Evolutionary conservation across 192 early-diverging fungal species (phyloP).

Genomic region (Podila horticola): DNA sequence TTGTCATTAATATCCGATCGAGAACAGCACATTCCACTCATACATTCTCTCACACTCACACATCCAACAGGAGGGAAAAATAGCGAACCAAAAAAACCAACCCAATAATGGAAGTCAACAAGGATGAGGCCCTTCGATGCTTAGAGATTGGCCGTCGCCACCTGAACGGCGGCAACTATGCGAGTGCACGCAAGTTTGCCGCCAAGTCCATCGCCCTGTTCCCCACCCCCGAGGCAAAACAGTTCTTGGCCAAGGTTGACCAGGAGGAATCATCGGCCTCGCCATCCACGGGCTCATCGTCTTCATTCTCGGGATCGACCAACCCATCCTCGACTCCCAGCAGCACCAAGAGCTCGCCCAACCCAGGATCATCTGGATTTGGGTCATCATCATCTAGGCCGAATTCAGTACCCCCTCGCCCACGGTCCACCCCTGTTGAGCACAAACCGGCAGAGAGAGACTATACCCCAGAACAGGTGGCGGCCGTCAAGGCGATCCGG

Average conservation of each 20-base stretch:
- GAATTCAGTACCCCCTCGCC: slow-evolving; percentile 11
- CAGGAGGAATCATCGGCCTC: slow-evolving; percentile 9
- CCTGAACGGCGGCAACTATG: slow-evolving; percentile 70
- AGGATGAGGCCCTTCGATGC: slow-evolving; percentile 86
- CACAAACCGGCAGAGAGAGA: slow-evolving; percentile 59
- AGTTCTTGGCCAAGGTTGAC: slow-evolving; percentile 62
- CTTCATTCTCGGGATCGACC: slow-evolving; percentile 26
- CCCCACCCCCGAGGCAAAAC: slow-evolving; percentile 73
- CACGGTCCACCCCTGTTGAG: slow-evolving; percentile 24
- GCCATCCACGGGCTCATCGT: slow-evolving; percentile 17
- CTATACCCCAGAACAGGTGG: slow-evolving; percentile 81
- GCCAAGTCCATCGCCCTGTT: slow-evolving; percentile 83
- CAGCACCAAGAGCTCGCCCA: slow-evolving; percentile 22
- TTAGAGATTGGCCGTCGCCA: slow-evolving; percentile 81
- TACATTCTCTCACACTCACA: too few relatives aligned
- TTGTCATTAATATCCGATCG: too few relatives aligned
- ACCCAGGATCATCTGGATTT: slow-evolving; percentile 26
- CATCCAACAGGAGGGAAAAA: not conserved
- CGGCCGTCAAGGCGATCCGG: slow-evolving; percentile 83
- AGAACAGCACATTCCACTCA: too few relatives aligned
- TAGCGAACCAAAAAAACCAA: not conserved
- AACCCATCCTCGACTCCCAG: slow-evolving; percentile 23
- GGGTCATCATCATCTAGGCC: slow-evolving; percentile 1
- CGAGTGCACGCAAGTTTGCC: slow-evolving; percentile 82
- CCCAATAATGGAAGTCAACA: slow-evolving; percentile 79